Conservation (phyloP, 23 red algal species). For the Gracilaria domingensis region DNA sequence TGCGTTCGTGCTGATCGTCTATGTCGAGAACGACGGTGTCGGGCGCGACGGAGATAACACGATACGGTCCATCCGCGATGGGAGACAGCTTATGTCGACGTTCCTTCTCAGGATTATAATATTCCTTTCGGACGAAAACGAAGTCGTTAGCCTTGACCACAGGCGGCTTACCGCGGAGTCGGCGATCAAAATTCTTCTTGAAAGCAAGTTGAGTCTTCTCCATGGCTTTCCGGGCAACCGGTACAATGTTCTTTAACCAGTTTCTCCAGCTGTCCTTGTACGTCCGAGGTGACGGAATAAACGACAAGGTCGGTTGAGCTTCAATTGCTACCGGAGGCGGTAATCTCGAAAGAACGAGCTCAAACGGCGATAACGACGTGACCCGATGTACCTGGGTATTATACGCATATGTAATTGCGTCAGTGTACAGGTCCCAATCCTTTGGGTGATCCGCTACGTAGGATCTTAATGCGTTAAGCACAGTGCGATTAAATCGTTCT, state of each 20-base stretch:
- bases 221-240: not conserved
- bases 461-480: not conserved
- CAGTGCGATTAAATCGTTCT: constrained; percentile 33
- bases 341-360: not conserved
- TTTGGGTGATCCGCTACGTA: constrained; percentile 28
- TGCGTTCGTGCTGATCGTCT: not conserved
- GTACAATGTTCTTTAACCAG: not conserved
- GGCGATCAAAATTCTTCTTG: no score
- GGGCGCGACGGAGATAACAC: not conserved
- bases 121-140: no score
- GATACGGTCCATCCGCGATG: no score
- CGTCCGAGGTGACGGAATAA: not conserved
- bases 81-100: no score
- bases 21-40: not conserved
- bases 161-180: no score
- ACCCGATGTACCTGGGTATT: no score
- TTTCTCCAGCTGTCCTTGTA: not conserved
- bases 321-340: constrained; percentile 16
- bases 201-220: no score
- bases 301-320: not conserved
- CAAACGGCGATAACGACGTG: constrained; percentile 1
- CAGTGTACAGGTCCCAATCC: no score
- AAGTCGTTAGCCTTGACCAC: no score
- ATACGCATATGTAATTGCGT: no score
- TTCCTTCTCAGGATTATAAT: no score